Evolutionary conservation across 2,329 filamentous ascomycete genomes (phyloP), one percentile per base, ranked within the genome.

Genomic region (Teratosphaeria destructans): DNA sequence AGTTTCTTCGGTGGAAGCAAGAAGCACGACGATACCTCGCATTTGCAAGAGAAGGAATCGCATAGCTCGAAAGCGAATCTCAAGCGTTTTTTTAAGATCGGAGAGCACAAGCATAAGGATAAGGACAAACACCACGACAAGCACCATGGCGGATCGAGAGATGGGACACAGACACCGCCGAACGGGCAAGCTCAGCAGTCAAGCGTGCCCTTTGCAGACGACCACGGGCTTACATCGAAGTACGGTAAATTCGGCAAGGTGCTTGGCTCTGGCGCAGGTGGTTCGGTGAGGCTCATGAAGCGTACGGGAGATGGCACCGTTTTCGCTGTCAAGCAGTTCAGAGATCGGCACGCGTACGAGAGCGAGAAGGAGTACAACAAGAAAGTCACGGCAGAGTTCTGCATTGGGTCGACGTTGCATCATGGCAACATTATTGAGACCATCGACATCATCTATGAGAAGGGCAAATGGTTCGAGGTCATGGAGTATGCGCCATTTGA

Each of bases 371-470:
- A 97, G 66, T 99, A 99, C 70, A 90, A 91, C 66, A 99, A 99
- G 76, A 99, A 99, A 73, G 85, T 99, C 54, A 99, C 94, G 0
- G 93, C 94, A 2, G 94, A 99, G 71, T 99, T 99, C 74, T 99
- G 94, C 72, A 93, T 99, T 66, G 94, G 94, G 12, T 97, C 93
- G 2, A 96, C 94, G 0, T 79, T 99, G 43, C 94, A 97, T 69
- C 94, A 99, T 69, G 93, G 94, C 68, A 99, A 99, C 72, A 91
- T 99, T 66, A 97, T 99, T 68, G 94, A 99, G 74, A 97, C 94
- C 0, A 82, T 99, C 65, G 94, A 99, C 73, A 95, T 99, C 63
- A 85, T 99, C 11, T 89, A 95, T 66, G 94, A 99, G 75, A 94
- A 93, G 74, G 85, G 85, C 56, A 91, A 88, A 64, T 99, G 94